A percentile compares a stretch with the other conserved stretches of the same genome.
phyloP scores from a whole-genome alignment of 208 protist genomes.

The Trypanosomatidae sp. region DNA sequence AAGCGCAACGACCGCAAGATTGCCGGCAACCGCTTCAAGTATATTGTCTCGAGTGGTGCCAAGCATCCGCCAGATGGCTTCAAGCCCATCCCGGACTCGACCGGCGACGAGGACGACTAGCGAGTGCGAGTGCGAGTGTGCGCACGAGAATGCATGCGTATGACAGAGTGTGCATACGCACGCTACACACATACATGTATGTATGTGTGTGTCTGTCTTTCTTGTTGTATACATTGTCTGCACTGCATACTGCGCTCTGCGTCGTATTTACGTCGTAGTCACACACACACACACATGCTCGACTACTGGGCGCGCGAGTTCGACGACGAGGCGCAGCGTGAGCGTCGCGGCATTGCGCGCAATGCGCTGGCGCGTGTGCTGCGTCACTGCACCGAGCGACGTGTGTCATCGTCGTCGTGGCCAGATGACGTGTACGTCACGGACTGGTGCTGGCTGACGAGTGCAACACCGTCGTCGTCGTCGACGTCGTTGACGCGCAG shows the following conservation, averaged over 20 bases:
- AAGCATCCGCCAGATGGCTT: slow-evolving; percentile 77
- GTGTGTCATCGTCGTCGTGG: slow-evolving; percentile 40
- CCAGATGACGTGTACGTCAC: slow-evolving; percentile 25
- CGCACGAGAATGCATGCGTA: too few relatives aligned
- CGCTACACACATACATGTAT: too few relatives aligned
- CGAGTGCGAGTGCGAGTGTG: too few relatives aligned
- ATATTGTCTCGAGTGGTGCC: slow-evolving; percentile 49
- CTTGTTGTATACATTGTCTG: too few relatives aligned
- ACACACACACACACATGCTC: too few relatives aligned
- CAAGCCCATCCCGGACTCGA: slow-evolving; percentile 65
- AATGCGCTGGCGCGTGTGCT: slow-evolving; percentile 31
- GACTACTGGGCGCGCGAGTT: too few relatives aligned
- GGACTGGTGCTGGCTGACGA: slow-evolving; percentile 43
- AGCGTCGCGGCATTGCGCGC: slow-evolving; percentile 28
- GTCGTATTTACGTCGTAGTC: too few relatives aligned
- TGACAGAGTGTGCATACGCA: too few relatives aligned
- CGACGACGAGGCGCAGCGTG: slow-evolving; percentile 32
- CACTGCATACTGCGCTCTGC: too few relatives aligned
- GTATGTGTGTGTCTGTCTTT: too few relatives aligned
- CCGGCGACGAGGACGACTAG: slow-evolving; percentile 66
- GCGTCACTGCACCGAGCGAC: slow-evolving; percentile 19
- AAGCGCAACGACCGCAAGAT: slow-evolving; percentile 86
- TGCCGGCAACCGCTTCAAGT: slow-evolving; percentile 76
- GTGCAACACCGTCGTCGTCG: slow-evolving; percentile 7
- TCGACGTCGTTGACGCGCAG: slow-evolving; percentile 33